Evolutionary conservation across 139 green algal genomes (phyloP).

Genomic region (Gonium pectorale): DNA sequence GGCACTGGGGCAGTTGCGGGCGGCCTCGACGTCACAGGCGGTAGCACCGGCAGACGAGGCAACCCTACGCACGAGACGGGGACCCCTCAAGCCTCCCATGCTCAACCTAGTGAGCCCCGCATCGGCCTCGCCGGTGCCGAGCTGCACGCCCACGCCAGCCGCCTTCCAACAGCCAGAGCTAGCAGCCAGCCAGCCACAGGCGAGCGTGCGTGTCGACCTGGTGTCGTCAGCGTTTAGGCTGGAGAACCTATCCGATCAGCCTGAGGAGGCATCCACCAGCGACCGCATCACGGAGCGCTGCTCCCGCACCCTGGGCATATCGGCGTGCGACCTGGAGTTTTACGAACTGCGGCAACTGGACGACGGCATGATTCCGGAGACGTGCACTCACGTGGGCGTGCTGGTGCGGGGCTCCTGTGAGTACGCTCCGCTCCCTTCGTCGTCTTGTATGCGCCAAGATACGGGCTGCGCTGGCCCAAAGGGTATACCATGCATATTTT

Average conservation of each 20-base stretch:
- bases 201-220: conserved; percentile 12
- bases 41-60: not conserved
- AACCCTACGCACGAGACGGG: not conserved
- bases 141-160: not conserved
- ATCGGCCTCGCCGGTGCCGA: conserved; percentile 11
- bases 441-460: no score
- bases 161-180: not conserved
- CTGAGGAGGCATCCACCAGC: not conserved
- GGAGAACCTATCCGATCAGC: not conserved
- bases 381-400: conserved; percentile 7
- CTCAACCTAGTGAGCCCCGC: conserved; percentile 21
- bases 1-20: not conserved
- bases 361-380: not conserved
- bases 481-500: no score
- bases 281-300: conserved; percentile 5
- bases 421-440: no score
- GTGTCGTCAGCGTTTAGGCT: conserved; percentile 26
- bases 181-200: not conserved
- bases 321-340: not conserved
- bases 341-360: conserved; percentile 30
- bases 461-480: no score
- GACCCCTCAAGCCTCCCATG: conserved; percentile 29
- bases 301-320: conserved; percentile 6
- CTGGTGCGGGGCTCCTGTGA: conserved; percentile 26
- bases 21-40: not conserved